Evolutionary conservation across 2,329 filamentous ascomycete species (phyloP).

Genomic region (Ampelomyces quisqualis): DNA sequence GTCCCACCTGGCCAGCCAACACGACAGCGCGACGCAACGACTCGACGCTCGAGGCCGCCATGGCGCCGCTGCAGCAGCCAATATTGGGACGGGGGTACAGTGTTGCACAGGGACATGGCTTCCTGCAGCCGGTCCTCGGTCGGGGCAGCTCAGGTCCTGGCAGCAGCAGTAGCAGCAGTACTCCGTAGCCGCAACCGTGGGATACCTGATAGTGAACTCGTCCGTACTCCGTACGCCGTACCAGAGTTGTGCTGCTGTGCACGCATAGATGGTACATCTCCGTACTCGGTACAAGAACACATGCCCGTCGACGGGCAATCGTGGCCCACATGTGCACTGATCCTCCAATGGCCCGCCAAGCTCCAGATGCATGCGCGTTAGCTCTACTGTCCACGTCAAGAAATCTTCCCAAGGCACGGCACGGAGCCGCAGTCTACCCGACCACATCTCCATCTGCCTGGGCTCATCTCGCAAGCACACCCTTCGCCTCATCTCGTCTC

Average conservation of each 20-base stretch:
- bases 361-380: slow-evolving; percentile 23
- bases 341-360: slow-evolving; percentile 15
- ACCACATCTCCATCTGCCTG: slow-evolving; percentile 26
- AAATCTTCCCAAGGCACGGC: slow-evolving; percentile 32
- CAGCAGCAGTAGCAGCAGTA: background rate
- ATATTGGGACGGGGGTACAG: slow-evolving; percentile 17
- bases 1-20: too few relatives aligned
- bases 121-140: slow-evolving; percentile 17
- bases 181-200: too few relatives aligned
- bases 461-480: slow-evolving; percentile 28
- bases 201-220: too few relatives aligned
- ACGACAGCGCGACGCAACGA: too few relatives aligned
- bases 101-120: slow-evolving; percentile 20
- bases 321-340: slow-evolving; percentile 12
- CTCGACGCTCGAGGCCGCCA: too few relatives aligned
- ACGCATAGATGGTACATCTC: too few relatives aligned
- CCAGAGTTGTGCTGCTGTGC: background rate
- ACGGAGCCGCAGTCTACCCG: slow-evolving; percentile 30
- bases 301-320: slow-evolving; percentile 4
- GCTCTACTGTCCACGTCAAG: slow-evolving; percentile 34
- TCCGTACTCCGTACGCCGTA: too few relatives aligned
- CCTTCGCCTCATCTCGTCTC: slow-evolving; percentile 13
- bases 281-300: too few relatives aligned
- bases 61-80: slow-evolving; percentile 15
- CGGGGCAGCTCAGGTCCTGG: slow-evolving; percentile 5